These are phyloP conservation scores for Nigrospora oryzae DNA, from an alignment of 2,329 filamentous ascomycete species.

Conservation along the genomic window DNA sequence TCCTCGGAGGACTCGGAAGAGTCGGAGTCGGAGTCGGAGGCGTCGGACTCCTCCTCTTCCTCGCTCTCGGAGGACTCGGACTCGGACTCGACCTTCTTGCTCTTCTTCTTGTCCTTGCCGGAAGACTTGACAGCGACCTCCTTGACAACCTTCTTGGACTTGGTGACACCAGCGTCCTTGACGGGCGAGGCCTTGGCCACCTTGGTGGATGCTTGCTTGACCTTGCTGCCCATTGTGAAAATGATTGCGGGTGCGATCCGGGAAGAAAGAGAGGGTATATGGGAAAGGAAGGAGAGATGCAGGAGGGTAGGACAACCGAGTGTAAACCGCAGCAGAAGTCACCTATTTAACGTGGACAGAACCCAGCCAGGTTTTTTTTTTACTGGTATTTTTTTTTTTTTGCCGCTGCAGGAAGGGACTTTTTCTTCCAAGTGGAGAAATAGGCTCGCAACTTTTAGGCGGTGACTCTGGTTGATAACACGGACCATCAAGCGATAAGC, in stretches of 20 bases:
- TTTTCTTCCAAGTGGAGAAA: neutral
- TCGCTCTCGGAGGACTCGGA: constrained; percentile 23
- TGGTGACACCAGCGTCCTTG: constrained; percentile 58
- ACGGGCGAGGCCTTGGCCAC: constrained; percentile 43
- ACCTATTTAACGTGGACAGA: no score
- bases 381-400: neutral
- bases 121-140: constrained; percentile 39
- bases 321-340: no score
- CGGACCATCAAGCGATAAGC: no score
- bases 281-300: constrained; percentile 4
- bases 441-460: constrained; percentile 2
- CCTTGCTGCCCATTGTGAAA: constrained; percentile 51
- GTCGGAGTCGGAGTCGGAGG: constrained; percentile 20
- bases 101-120: constrained; percentile 27
- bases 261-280: constrained; percentile 6
- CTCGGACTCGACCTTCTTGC: constrained; percentile 26
- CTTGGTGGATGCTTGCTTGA: constrained; percentile 52
- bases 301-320: no score
- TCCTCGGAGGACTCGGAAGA: constrained; percentile 19
- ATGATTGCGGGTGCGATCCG: constrained; percentile 8
- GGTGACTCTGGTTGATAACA: neutral
- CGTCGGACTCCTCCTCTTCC: constrained; percentile 9
- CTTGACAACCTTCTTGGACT: constrained; percentile 62
- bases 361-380: neutral
- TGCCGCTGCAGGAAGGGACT: neutral